Base-by-base conservation (phyloP, 768 basidiomycete genomes). In the Pisolithus marmoratus region DNA sequence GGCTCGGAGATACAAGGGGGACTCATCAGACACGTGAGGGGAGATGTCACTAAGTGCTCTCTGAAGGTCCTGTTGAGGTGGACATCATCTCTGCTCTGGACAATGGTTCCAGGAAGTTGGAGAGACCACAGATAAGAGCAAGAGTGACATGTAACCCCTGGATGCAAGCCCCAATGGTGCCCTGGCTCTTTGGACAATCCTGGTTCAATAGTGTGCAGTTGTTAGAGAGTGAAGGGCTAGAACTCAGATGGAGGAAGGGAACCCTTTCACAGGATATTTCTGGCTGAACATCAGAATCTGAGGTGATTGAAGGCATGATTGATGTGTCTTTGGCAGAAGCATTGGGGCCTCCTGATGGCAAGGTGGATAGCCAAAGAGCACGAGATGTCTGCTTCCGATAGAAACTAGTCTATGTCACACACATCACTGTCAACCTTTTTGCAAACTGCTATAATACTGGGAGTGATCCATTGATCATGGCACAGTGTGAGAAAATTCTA, bases 41-140 rank as follows among this genome's bases (percentile, higher is more conserved):
- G 58, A 66, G 51, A 63, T 55, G 56, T 58, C 66, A 22, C 54
- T 58, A 58, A 60, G 56, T 24, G 50, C 57, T 34, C 56, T 58
- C 67, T 49, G 76, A 77, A 3, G 76, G 69, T 34, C 76, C 71
- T 0, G 76, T 73, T 41, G 76, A 57, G 43, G 70, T 75, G 23
- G 73, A 72, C 3, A 76, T 59, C 0, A 72, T 72, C 9, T 71
- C 73, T 8, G 68, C 57, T n/a, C 63, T 57, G 7, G 61, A 58
- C 20, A 62, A 60, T 14, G 63, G 60, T 8, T 66, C 63, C 36
- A 61, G 63, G 20, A 64, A 11, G 66, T 65, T 12, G 62, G 60
- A 31, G 72, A 67, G 0, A 58, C 68, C 19, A 61, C 71, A 12
- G 70, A 61, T 22, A 63, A 60, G 14, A 66, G 44, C 19, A 63